A percentile compares a stretch with the other conserved stretches of the same genome.
These are phyloP conservation scores for Curvularia verruculosa DNA, from an alignment of 2,329 filamentous ascomycete species.

Conservation along the genomic window DNA sequence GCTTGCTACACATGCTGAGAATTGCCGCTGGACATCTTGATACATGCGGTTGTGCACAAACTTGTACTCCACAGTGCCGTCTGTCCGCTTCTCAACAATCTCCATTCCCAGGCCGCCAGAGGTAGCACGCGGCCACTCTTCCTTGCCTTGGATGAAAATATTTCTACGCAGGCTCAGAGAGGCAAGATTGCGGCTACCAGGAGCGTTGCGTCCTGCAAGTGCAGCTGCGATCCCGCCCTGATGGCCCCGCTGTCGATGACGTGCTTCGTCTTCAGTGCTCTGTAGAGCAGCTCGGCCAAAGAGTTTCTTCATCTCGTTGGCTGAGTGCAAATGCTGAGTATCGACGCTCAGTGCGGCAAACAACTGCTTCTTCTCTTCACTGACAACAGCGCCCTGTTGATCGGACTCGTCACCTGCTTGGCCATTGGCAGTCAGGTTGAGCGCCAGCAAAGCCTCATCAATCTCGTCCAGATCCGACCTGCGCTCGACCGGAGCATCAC, in stretches of 20 bases:
- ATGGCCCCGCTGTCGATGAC: constrained; percentile 58
- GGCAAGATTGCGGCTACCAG: constrained; percentile 66
- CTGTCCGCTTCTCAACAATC: constrained; percentile 60
- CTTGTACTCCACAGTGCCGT: constrained; percentile 73
- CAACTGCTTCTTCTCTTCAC: constrained; percentile 56
- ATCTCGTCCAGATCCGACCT: constrained; percentile 64
- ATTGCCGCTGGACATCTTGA: constrained; percentile 74
- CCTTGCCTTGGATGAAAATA: constrained; percentile 83
- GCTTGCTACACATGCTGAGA: constrained; percentile 77
- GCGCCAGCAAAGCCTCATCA: constrained; percentile 65
- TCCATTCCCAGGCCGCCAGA: constrained; percentile 86
- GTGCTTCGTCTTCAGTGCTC: constrained; percentile 58
- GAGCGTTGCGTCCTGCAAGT: constrained; percentile 61
- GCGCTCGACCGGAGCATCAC: constrained; percentile 28
- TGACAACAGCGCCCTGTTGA: constrained; percentile 27
- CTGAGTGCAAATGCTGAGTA: constrained; percentile 77
- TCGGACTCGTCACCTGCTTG: constrained; percentile 25
- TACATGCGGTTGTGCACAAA: constrained; percentile 79
- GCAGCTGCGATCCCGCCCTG: constrained; percentile 65
- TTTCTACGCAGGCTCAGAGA: constrained; percentile 78
- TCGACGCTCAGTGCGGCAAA: constrained; percentile 65
- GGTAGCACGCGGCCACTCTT: constrained; percentile 81
- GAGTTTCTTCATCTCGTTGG: constrained; percentile 86
- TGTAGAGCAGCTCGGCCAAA: constrained; percentile 71
- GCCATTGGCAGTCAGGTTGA: constrained; percentile 51